Conservation (phyloP, 1,284 basidiomycete genomes). For the Mycena sp. region DNA sequence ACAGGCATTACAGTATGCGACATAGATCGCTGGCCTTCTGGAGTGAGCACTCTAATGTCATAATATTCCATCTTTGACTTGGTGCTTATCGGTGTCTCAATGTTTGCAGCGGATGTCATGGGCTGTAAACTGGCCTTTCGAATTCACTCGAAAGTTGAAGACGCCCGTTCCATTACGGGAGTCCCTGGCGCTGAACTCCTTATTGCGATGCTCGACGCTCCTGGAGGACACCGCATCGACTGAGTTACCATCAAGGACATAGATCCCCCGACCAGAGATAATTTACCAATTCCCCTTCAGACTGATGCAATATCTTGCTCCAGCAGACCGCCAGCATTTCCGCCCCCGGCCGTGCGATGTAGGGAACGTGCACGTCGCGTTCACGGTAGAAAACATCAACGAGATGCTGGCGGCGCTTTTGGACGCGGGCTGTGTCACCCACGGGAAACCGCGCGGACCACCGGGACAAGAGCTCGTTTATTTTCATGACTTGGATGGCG, state of each 20-base stretch:
- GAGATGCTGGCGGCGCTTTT: neutral
- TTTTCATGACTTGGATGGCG: slow-evolving; percentile 1
- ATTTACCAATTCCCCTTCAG: too few species aligned
- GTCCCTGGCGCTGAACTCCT: neutral
- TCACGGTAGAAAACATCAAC: slow-evolving; percentile 1
- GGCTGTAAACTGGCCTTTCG: slow-evolving; percentile 3
- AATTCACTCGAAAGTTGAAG: neutral
- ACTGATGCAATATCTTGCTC: too few species aligned
- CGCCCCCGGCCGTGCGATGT: too few species aligned
- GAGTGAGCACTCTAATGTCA: neutral
- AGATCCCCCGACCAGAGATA: too few species aligned
- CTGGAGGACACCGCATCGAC: too few species aligned
- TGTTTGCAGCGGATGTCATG: too few species aligned
- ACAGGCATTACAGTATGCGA: slow-evolving; percentile 1
- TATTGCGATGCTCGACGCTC: slow-evolving; percentile 2
- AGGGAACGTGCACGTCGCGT: neutral
- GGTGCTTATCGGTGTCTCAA: too few species aligned
- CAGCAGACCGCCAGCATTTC: too few species aligned
- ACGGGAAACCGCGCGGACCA: neutral
- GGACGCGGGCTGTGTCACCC: too few species aligned
- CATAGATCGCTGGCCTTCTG: slow-evolving; percentile 3
- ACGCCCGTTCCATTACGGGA: neutral
- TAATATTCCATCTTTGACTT: too few species aligned
- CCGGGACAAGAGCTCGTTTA: neutral
- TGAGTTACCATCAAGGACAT: too few species aligned